These are phyloP conservation scores for Cystobasidium onofrii DNA, from an alignment of 768 basidiomycete species.

Conservation along the genomic window DNA sequence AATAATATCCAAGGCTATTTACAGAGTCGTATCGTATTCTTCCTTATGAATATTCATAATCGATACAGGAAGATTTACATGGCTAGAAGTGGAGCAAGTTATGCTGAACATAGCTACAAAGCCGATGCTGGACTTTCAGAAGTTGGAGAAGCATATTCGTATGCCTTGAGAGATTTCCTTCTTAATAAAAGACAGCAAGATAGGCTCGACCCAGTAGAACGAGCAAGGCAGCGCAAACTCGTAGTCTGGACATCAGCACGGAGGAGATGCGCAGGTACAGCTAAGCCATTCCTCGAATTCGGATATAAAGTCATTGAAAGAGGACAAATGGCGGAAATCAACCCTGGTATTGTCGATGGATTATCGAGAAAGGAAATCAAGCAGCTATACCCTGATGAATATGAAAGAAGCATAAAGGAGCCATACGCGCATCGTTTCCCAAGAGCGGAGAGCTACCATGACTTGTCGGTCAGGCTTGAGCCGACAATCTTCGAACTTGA, in stretches of 20 bases:
- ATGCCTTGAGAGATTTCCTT: constrained; percentile 79
- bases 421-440: constrained; percentile 58
- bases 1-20: constrained; percentile 86
- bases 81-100: constrained; percentile 80
- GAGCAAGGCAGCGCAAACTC: constrained; percentile 54
- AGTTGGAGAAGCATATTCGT: constrained; percentile 90
- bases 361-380: constrained; percentile 80
- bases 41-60: constrained; percentile 70
- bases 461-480: constrained; percentile 52
- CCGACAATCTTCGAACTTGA: constrained; percentile 72
- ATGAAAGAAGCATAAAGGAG: constrained; percentile 82
- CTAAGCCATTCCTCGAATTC: constrained; percentile 69
- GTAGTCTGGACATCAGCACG: constrained; percentile 89
- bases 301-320: constrained; percentile 72
- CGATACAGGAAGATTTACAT: not conserved
- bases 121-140: constrained; percentile 94
- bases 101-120: constrained; percentile 97
- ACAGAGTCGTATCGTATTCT: constrained; percentile 91
- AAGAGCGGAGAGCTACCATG: constrained; percentile 79
- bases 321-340: constrained; percentile 94
- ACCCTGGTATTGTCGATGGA: constrained; percentile 84
- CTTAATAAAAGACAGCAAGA: constrained; percentile 69
- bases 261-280: constrained; percentile 82
- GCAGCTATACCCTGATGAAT: constrained; percentile 85
- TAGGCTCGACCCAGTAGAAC: constrained; percentile 49